Conservation (phyloP, 345 rosid genomes). For the Corchorus capsularis region DNA sequence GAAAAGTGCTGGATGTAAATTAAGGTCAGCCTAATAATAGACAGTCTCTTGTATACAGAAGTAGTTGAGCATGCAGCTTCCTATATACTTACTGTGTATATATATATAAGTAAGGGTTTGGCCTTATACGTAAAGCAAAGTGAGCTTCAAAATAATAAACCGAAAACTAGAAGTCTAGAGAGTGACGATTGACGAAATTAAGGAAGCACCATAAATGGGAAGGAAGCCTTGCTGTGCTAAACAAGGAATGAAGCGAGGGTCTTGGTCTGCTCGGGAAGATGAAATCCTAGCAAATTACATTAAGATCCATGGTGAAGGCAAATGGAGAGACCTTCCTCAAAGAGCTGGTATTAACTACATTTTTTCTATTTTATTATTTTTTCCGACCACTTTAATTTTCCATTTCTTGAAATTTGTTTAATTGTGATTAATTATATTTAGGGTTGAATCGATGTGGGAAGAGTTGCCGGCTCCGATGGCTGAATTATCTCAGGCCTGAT, state of each 20-base stretch:
- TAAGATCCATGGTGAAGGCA: conserved; percentile 45
- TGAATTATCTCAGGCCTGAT: conserved; percentile 54
- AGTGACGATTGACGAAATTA: too few relatives aligned
- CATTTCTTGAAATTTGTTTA: not conserved
- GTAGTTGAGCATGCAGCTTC: too few relatives aligned
- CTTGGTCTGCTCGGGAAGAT: conserved; percentile 45
- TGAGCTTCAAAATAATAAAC: too few relatives aligned
- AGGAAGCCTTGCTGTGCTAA: conserved; percentile 45
- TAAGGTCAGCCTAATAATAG: too few relatives aligned
- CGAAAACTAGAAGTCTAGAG: too few relatives aligned
- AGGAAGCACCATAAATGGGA: conserved; percentile 30
- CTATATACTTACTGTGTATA: too few relatives aligned
- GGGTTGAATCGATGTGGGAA: conserved; percentile 52
- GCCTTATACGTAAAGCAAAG: too few relatives aligned
- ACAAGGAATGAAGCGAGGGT: conserved; percentile 38
- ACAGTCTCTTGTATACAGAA: too few relatives aligned
- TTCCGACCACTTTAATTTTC: too few relatives aligned
- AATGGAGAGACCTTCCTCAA: conserved; percentile 49
- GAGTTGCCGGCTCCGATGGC: conserved; percentile 60
- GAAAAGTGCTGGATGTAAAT: too few relatives aligned
- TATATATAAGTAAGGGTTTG: too few relatives aligned
- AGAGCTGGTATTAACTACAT: conserved; percentile 32
- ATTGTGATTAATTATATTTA: not conserved
- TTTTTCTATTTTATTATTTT: too few relatives aligned
- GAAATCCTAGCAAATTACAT: conserved; percentile 36